A percentile compares a stretch with the other conserved stretches of the same genome.
Conservation (phyloP, 2,329 filamentous ascomycete species). For the Botryosphaeria agaves region DNA sequence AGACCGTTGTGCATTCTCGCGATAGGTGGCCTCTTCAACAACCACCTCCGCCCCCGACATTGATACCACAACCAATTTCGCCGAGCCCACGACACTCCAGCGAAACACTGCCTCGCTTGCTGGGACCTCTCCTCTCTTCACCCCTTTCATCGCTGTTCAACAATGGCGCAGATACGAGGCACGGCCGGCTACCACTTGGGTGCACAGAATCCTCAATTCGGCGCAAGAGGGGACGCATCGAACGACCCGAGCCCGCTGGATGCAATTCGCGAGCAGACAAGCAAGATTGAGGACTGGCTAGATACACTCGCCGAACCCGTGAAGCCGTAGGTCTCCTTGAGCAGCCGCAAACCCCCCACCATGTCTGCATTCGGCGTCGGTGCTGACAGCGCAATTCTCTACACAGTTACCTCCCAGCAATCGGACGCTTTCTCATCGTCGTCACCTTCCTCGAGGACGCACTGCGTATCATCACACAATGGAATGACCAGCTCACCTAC, state of each 20-base stretch:
- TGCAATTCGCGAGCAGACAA: slow-evolving; percentile 82
- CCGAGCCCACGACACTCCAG: no score
- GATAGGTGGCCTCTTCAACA: no score
- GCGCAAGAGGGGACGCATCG: slow-evolving; percentile 37
- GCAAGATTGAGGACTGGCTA: slow-evolving; percentile 91
- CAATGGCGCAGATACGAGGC: slow-evolving; percentile 42
- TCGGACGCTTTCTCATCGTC: slow-evolving; percentile 93
- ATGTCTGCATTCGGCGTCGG: neutral
- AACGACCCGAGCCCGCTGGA: slow-evolving; percentile 66
- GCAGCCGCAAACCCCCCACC: neutral
- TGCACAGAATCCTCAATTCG: slow-evolving; percentile 51
- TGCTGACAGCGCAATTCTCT: neutral
- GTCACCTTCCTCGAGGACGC: slow-evolving; percentile 97
- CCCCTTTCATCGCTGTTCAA: no score
- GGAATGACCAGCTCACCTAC: slow-evolving; percentile 86
- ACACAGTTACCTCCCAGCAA: slow-evolving; percentile 72
- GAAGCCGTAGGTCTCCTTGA: slow-evolving; percentile 58
- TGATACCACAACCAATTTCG: no score
- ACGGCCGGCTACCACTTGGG: slow-evolving; percentile 71
- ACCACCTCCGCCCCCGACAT: no score
- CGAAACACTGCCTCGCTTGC: no score
- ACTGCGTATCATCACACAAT: slow-evolving; percentile 91
- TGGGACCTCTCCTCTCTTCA: no score
- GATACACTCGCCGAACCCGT: slow-evolving; percentile 78
- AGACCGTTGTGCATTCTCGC: no score